Conservation (phyloP, 1,284 basidiomycete species). For the Spongispora temasekensis region DNA sequence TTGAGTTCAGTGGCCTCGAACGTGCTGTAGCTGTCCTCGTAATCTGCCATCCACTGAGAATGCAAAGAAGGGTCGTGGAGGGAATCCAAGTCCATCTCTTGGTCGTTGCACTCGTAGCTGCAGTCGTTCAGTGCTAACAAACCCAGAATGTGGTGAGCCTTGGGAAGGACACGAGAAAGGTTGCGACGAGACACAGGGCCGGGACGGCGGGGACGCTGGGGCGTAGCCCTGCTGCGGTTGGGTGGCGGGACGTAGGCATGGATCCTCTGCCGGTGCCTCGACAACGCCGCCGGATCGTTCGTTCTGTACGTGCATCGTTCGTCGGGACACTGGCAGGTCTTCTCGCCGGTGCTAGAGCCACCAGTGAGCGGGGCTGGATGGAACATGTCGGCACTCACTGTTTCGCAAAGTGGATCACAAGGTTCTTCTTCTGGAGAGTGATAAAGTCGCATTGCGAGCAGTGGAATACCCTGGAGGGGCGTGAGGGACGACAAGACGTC, state of each 20-base stretch:
- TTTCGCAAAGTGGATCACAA: slow-evolving; percentile 20
- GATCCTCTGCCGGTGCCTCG: slow-evolving; percentile 22
- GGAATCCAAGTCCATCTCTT: background rate
- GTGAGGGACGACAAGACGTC: background rate
- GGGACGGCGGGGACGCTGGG: background rate
- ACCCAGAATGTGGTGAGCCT: background rate
- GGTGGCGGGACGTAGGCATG: background rate
- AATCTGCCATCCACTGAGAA: background rate
- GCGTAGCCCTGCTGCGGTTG: background rate
- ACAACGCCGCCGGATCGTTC: slow-evolving; percentile 30
- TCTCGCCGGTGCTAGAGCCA: slow-evolving; percentile 30
- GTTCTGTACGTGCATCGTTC: slow-evolving; percentile 17
- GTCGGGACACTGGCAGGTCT: slow-evolving; percentile 18
- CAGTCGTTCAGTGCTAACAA: background rate
- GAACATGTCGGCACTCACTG: no score
- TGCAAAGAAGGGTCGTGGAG: background rate
- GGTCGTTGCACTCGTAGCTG: background rate
- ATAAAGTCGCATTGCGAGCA: slow-evolving; percentile 25
- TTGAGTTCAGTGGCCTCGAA: background rate
- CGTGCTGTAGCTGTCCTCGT: background rate
- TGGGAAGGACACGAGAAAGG: background rate
- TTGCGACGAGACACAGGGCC: background rate
- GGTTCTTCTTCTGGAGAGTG: slow-evolving; percentile 25
- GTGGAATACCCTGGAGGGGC: slow-evolving; percentile 18
- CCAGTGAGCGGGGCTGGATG: no score